Evolutionary conservation across 108 stramenopile species (phyloP).

Genomic region (Schizochytrium sp.): DNA sequence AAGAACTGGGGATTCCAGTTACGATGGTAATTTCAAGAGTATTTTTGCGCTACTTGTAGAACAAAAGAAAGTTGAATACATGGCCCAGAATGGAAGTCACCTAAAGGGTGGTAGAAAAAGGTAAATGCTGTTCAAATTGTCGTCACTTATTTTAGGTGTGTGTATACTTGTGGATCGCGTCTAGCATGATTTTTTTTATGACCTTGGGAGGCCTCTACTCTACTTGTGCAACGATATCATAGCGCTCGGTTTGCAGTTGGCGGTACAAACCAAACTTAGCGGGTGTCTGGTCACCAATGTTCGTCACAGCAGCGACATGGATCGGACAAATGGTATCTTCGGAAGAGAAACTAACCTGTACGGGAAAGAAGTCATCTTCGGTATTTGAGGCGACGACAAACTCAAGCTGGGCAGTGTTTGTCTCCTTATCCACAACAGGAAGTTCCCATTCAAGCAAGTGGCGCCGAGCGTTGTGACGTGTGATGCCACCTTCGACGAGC

Average conservation of each 20-base stretch:
- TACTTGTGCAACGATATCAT: constrained; percentile 47
- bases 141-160: no score
- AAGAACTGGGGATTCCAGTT: no score
- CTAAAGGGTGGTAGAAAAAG: no score
- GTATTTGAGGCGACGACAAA: constrained; percentile 43
- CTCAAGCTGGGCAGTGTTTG: background rate
- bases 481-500: constrained; percentile 5
- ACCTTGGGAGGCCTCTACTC: background rate
- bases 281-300: background rate
- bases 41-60: no score
- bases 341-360: constrained; percentile 15
- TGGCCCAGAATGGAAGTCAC: no score
- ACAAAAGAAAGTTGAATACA: no score
- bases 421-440: background rate
- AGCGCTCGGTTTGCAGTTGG: constrained; percentile 46
- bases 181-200: no score
- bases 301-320: constrained; percentile 5
- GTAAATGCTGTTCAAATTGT: no score
- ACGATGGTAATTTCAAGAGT: no score
- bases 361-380: constrained; percentile 57
- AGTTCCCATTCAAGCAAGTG: constrained; percentile 50
- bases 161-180: no score
- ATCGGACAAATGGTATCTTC: constrained; percentile 57
- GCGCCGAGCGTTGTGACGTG: constrained; percentile 30
- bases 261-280: constrained; percentile 56